Conservation (phyloP, 2,329 filamentous ascomycete species). For the Chaetomium sp. region DNA sequence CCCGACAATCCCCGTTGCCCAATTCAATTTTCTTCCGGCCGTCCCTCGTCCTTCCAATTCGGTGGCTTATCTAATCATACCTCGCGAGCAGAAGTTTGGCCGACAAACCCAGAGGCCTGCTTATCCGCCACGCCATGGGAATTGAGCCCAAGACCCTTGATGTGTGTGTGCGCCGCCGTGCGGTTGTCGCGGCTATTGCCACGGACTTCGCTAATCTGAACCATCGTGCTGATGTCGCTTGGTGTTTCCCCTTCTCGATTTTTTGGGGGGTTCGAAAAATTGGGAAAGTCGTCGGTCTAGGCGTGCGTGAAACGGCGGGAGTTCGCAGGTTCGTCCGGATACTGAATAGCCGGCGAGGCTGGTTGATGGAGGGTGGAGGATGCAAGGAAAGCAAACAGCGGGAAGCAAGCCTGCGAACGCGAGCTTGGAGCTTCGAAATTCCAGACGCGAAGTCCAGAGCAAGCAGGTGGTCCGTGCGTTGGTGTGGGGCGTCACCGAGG, state of each 20-base stretch:
- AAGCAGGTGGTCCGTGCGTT: slow-evolving; percentile 11
- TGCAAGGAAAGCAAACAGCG: not conserved
- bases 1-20: too few relatives aligned
- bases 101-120: slow-evolving; percentile 77
- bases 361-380: not conserved
- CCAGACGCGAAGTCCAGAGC: slow-evolving; percentile 7
- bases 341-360: too few relatives aligned
- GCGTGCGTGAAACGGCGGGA: too few relatives aligned
- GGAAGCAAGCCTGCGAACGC: not conserved
- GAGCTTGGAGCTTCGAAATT: slow-evolving; percentile 26
- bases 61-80: slow-evolving; percentile 39
- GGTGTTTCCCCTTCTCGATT: not conserved
- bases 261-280: slow-evolving; percentile 6
- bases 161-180: slow-evolving; percentile 95
- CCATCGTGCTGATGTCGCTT: slow-evolving; percentile 46
- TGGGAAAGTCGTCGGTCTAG: not conserved
- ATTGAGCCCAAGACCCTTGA: slow-evolving; percentile 87
- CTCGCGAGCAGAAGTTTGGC: slow-evolving; percentile 82
- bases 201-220: slow-evolving; percentile 91
- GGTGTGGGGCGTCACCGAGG: slow-evolving; percentile 8
- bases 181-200: slow-evolving; percentile 91
- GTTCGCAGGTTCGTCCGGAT: too few relatives aligned
- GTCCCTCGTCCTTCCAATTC: too few relatives aligned
- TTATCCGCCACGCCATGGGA: slow-evolving; percentile 79
- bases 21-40: too few relatives aligned